Base-by-base conservation (phyloP, 306 rosid genomes). In the Castanea mollissima region DNA sequence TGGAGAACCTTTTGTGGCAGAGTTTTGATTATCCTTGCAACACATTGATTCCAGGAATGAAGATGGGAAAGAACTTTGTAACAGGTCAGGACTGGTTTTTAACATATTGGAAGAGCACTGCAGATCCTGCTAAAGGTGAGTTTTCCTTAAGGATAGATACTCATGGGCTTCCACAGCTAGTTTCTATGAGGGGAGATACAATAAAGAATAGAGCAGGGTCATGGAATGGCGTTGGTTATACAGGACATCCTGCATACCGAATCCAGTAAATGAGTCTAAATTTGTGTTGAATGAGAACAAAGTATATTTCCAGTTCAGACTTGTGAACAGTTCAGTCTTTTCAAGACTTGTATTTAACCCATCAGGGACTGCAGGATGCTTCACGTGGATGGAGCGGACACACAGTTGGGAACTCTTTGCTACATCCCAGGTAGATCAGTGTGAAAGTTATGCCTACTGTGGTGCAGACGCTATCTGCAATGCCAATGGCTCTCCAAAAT, bases 21-120 rank as follows among this genome's bases (percentile, higher is more conserved):
- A 84, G 91, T 73, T 88, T 86, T 55, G 92, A 90, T 16, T 74
- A 88, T 71, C 94, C 92, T 9, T 71, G 85, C 11, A 88, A 88
- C 54, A 85, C 91, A 16, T 18, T 73, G 8, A 72, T 90, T 41
- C 86, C 85, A 3, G 82, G 62, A 23, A 88, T 88, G 92, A 90
- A 86, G 79, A 0, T 85, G 5, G 92, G 92, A 41, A 60, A 76
- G 80, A 74, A 88, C 78, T 75, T 81, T 7, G 56, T 78, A 68
- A 83, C 52, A 0, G 82, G 86, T 18, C 27, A 68, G 0, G 71
- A 88, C 4, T 2, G 87, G 11, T 9, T 23, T 5, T 2, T 80
- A 9, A 82, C 89, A 5, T 38, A 91, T 0, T 86, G 92, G 92
- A 87, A 62, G 80, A 80, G 58, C 65, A n/a, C 79, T 9, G 52